A percentile compares a stretch with the other conserved stretches of the same genome.
These are phyloP conservation scores for Violaceomyces palustris DNA, from an alignment of 1,284 basidiomycete genomes.

Conservation along the genomic window DNA sequence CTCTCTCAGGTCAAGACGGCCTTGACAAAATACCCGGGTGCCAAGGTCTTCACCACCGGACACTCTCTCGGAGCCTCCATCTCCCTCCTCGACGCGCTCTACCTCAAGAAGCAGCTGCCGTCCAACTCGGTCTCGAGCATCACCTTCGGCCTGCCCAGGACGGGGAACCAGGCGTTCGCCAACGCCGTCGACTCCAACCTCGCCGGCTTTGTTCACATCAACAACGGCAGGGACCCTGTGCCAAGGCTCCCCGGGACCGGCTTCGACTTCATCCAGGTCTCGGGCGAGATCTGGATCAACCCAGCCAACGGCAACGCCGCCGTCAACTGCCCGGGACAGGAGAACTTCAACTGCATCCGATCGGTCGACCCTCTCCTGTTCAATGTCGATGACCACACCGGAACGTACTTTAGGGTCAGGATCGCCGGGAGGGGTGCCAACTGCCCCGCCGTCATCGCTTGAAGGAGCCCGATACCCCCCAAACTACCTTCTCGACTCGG, in stretches of 20 bases:
- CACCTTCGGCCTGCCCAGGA: conserved; percentile 38
- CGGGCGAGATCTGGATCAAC: conserved; percentile 41
- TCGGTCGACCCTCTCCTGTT: conserved; percentile 17
- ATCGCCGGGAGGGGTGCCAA: conserved; percentile 29
- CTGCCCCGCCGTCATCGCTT: conserved; percentile 24
- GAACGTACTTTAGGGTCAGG: conserved; percentile 42
- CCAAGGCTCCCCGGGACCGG: conserved; percentile 26
- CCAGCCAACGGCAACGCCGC: conserved; percentile 26
- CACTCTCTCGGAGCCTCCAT: conserved; percentile 46
- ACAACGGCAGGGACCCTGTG: conserved; percentile 33
- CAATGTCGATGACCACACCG: conserved; percentile 32
- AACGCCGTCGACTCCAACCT: conserved; percentile 30
- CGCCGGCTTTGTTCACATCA: conserved; percentile 31
- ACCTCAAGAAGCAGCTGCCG: conserved; percentile 22
- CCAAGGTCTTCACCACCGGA: conserved; percentile 26
- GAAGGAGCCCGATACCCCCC: too few relatives aligned
- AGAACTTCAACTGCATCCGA: conserved; percentile 41
- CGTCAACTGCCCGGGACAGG: conserved; percentile 41
- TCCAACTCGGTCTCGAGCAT: conserved; percentile 15
- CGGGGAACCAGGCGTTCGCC: conserved; percentile 32
- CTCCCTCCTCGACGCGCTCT: conserved; percentile 28
- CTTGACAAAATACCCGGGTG: conserved; percentile 14
- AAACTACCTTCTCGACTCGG: too few relatives aligned
- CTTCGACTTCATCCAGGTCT: conserved; percentile 29
- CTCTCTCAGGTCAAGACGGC: conserved; percentile 27